Evolutionary conservation across 192 early-diverging fungal species (phyloP), one percentile per base, ranked within the genome.

Genomic region (Podila minutissima): DNA sequence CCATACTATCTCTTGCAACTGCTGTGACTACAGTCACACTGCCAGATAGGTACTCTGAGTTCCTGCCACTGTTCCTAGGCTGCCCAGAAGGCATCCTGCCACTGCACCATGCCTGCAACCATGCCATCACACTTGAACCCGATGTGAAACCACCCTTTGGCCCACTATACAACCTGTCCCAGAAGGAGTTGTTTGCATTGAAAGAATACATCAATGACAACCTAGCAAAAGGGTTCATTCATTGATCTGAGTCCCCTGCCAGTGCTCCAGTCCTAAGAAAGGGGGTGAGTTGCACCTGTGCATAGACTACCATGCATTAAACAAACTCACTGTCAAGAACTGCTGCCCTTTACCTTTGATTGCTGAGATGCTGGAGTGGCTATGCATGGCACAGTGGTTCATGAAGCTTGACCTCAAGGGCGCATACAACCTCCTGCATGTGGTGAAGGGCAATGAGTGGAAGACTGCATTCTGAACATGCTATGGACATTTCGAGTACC

Each of bases 281-380:
- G 33, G 50, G 9, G 71, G 71, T 51, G 51, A 41, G 12, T 61
- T 74, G 46, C 22, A 48, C 24, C 7, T 66, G 8, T 65, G 49
- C 20, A 41, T 66, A n/a, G 64, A 74, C 55, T 91, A 89, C 66
- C 66, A 86, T 17, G 83, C 69, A 0, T 48, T 92, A 24, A 91
- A 92, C 71, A 76, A 62, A 49, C 22, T 74, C 8, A 91, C 86
- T 4, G 75, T 87, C 15, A 59, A 71, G 58, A 83, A 92, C 62
- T 73, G 76, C 15, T 86, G 85, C 38, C 86, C 86, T 0, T 53
- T 90, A 12, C 89, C 89, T 8, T 33, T 82, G 37, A 88, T 91
- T 41, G 71, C 84, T 4, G 83, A 88, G 31, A 66, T 77, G 12
- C 53, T 89, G 24, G 86, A 83, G 9, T 32, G 55, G 0, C 62